These are phyloP conservation scores for Zoysia japonica DNA, from an alignment of 176 grass and related monocot species.

Conservation along the genomic window DNA sequence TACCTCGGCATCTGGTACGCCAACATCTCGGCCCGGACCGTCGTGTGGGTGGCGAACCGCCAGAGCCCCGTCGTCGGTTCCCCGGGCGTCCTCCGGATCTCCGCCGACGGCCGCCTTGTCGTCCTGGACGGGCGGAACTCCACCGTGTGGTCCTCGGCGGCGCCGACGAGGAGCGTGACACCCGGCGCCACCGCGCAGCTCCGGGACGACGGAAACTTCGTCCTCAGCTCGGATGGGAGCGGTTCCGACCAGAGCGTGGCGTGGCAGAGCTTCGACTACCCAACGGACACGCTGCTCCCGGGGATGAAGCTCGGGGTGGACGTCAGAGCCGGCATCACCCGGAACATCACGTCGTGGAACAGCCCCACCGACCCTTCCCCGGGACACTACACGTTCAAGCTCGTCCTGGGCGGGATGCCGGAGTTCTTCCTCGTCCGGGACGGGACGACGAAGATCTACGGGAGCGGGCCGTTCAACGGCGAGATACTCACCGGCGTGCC, in stretches of 20 bases:
- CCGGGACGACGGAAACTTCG: slow-evolving; percentile 46
- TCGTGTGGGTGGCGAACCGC: slow-evolving; percentile 63
- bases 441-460: not conserved
- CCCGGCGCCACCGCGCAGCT: slow-evolving; percentile 19
- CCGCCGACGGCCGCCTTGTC: slow-evolving; percentile 36
- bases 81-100: slow-evolving; percentile 21
- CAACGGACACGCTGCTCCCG: slow-evolving; percentile 55
- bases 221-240: slow-evolving; percentile 40
- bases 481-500: slow-evolving; percentile 44
- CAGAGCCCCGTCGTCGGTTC: slow-evolving; percentile 9
- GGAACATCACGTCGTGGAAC: slow-evolving; percentile 59
- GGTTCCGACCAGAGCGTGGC: not conserved
- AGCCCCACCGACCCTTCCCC: slow-evolving; percentile 42
- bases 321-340: slow-evolving; percentile 5
- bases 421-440: slow-evolving; percentile 49
- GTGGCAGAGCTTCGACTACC: slow-evolving; percentile 73
- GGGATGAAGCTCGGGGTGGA: slow-evolving; percentile 62
- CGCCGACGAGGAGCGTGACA: slow-evolving; percentile 13
- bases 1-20: slow-evolving; percentile 53
- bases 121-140: slow-evolving; percentile 35
- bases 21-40: slow-evolving; percentile 19
- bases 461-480: slow-evolving; percentile 62
- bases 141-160: slow-evolving; percentile 37
- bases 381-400: slow-evolving; percentile 44
- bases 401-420: slow-evolving; percentile 26